Conservation (phyloP, 805 yeast genomes). For the Teunomyces panamensis region DNA sequence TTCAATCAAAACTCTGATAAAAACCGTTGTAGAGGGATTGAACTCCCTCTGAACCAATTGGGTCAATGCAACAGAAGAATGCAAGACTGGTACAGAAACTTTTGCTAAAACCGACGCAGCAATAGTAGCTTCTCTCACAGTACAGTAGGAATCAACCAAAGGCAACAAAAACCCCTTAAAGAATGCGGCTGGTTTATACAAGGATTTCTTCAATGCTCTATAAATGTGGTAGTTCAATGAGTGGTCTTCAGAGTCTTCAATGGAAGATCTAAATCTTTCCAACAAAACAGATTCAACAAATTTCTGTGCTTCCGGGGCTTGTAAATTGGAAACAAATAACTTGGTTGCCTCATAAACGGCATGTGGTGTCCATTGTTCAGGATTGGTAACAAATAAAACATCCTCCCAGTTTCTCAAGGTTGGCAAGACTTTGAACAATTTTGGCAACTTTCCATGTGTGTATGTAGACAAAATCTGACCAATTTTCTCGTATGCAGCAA, state of each 20-base stretch:
- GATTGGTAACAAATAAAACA: slow-evolving; percentile 86
- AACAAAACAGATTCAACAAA: slow-evolving; percentile 67
- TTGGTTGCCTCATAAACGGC: slow-evolving; percentile 94
- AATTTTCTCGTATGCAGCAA: slow-evolving; percentile 88
- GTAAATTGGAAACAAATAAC: slow-evolving; percentile 85
- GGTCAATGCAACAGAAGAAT: slow-evolving; percentile 92
- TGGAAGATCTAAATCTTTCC: slow-evolving; percentile 68
- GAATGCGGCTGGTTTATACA: slow-evolving; percentile 96
- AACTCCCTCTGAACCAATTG: slow-evolving; percentile 78
- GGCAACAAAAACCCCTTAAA: slow-evolving; percentile 96
- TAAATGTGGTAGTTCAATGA: slow-evolving; percentile 88
- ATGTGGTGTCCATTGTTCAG: slow-evolving; percentile 92
- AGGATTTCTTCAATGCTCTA: slow-evolving; percentile 84
- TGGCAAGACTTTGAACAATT: slow-evolving; percentile 92
- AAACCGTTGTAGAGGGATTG: slow-evolving; percentile 84
- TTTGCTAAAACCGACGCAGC: slow-evolving; percentile 88
- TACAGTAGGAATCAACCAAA: slow-evolving; percentile 80
- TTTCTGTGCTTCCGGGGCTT: slow-evolving; percentile 83
- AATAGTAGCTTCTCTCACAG: slow-evolving; percentile 91
- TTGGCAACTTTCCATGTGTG: slow-evolving; percentile 96
- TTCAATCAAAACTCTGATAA: slow-evolving; percentile 84
- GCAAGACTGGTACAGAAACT: slow-evolving; percentile 90
- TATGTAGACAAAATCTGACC: slow-evolving; percentile 84
- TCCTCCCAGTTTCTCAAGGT: slow-evolving; percentile 94
- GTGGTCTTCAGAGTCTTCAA: slow-evolving; percentile 72